Base-by-base conservation (phyloP, 2,329 filamentous ascomycete genomes). In the Aspergillus quadricinctus region DNA sequence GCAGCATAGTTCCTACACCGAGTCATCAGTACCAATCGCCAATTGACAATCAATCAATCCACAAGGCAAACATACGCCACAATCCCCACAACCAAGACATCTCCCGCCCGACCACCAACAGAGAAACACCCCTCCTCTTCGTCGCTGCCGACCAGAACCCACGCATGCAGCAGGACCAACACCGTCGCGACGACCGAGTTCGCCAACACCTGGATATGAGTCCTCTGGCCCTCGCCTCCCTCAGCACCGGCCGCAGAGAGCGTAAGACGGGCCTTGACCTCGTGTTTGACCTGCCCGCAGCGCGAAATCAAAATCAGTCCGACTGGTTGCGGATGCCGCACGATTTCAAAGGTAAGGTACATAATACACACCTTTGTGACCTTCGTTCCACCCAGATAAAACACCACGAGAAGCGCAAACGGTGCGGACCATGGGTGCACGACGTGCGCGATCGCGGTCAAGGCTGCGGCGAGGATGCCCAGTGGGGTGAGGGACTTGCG, bases 381-480 rank as follows among this genome's bases (percentile, higher is more conserved):
- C 52, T 86, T 80, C 1, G 89, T 96, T 1, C 92, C 94, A 4
- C 88, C 85, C 3, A 96, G 77, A 74, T 96, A 97, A 78, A 97
- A 97, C 37, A 92, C 83, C 50, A 83, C 83, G 1, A 97, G 81
- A 10, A 97, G 81, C 28, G 83, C 83, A 75, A 97, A 95, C n/a
- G 91, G 92, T n/a, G 92, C 79, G 58, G 89, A 90, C 88, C 91
- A 97, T 3, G 93, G 93, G 73, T 97, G 92, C n/a, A 92, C 77
- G 17, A 92, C 91, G 72, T 99, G 94, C 10, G 88, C 84, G 48
- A 83, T 72, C 3, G 91, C 92, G 3, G 92, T 96, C 46, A 88
- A 66, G 4, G 81, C 79, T 3, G 93, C 93, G 11, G 84, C 83
- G 40, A 88, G 64, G 64, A 96, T 84, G 58, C 92, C 93, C 6